Evolutionary conservation across 176 grass and related monocot species (phyloP), one percentile per base, ranked within the genome.

Genomic region (Carex cristatella): DNA sequence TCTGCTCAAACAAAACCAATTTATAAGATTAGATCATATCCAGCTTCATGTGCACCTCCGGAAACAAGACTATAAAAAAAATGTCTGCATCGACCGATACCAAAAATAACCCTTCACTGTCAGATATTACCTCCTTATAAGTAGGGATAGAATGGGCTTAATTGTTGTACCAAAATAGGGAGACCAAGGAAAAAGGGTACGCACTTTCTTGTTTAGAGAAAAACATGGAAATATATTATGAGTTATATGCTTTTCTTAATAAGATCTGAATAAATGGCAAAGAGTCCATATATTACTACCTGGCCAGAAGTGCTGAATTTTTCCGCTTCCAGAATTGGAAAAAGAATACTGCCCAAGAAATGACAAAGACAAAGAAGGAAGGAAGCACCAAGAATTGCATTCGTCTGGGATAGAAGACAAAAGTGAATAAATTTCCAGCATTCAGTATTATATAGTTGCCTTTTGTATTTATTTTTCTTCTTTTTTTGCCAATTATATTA

Each of bases 311-410:
- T 72, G 91, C 90, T 80, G 96, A 89, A 92, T 99, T 99, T 72
- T 99, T 95, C 56, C 96, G 87, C 85, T 99, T 99, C 96, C 96
- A 99, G 80, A 99, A 99, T 88, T 99, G 96, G 71, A 99, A 88
- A 84, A 99, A 94, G 80, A 99, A 86, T 57, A 95, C 93, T 18
- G 96, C 96, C 96, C 96, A 95, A 69, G 91, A 94, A 84, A 95
- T 89, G 59, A 99, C 64, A 55, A 99, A 95, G 77, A 99, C 86
- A 86, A 99, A 99, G 89, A 95, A 99, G 83, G 83, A 68, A 86
- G 96, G 96, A 91, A 95, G 96, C 83, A 94, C 93, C 60, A 99
- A 74, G 89, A 92, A 91, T 83, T 99, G 96, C 88, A 99, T 79
- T 61, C 83, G 76, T 74, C 96, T 99, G 81, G 83, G 87, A 85